A percentile compares a stretch with the other conserved stretches of the same genome.
phyloP scores from a whole-genome alignment of 257 asterid species.

The Datura wrightii region DNA sequence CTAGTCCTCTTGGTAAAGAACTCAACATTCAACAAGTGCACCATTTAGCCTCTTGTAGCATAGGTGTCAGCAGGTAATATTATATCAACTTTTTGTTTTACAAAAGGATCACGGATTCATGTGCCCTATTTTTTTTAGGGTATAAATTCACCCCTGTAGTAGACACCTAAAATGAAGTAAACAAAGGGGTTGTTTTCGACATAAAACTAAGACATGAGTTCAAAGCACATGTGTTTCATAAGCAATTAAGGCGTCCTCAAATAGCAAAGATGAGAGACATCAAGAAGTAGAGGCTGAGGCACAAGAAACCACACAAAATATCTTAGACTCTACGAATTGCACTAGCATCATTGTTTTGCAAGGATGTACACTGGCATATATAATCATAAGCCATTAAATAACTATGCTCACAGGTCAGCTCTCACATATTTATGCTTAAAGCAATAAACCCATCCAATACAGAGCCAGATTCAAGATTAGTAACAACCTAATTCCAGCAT shows the following conservation, averaged over 20 bases:
- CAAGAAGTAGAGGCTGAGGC: conserved; percentile 8
- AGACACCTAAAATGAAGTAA: conserved; percentile 26
- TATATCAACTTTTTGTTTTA: no score
- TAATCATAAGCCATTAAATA: neutral
- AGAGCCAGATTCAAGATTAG: conserved; percentile 23
- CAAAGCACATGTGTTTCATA: neutral
- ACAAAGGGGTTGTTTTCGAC: neutral
- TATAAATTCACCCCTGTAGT: neutral
- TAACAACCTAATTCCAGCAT: conserved; percentile 20
- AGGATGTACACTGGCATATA: neutral
- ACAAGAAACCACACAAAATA: neutral
- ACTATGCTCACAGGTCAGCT: neutral
- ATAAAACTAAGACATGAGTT: conserved; percentile 6
- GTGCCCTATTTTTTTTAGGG: no score
- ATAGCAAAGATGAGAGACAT: conserved; percentile 16
- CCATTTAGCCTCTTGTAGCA: no score
- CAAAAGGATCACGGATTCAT: no score
- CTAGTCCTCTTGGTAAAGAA: no score
- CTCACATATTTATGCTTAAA: conserved; percentile 1
- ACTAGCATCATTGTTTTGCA: neutral
- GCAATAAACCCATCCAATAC: neutral
- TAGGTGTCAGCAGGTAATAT: no score
- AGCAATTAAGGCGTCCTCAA: neutral
- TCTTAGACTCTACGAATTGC: conserved; percentile 17
- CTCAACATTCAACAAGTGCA: no score